phyloP scores from a whole-genome alignment of 163 green algal genomes.

The Chloromonas sp. region DNA sequence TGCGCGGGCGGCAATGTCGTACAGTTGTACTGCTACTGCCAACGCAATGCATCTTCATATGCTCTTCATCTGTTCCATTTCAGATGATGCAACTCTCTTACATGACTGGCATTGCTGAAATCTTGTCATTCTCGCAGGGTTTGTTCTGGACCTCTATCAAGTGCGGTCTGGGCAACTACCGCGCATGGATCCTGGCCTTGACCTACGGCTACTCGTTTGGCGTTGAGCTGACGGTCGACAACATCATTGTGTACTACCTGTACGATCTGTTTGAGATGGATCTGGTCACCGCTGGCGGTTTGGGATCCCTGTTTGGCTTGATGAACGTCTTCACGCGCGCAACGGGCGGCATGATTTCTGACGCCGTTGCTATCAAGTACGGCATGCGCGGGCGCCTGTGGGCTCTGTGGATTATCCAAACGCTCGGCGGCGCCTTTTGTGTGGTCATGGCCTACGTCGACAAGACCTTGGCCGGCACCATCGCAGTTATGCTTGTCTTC shows the following conservation, averaged over 20 bases:
- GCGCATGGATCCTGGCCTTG: slow-evolving; percentile 58
- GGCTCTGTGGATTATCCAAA: slow-evolving; percentile 17
- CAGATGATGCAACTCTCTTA: not conserved
- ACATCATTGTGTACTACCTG: slow-evolving; percentile 86
- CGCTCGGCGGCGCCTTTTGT: slow-evolving; percentile 60
- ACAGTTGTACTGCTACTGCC: not conserved
- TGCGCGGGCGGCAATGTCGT: slow-evolving; percentile 23
- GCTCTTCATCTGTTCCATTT: not conserved
- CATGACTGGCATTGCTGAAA: not conserved
- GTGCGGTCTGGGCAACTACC: slow-evolving; percentile 35
- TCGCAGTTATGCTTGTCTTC: slow-evolving; percentile 75
- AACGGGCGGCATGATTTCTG: slow-evolving; percentile 71
- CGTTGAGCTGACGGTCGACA: slow-evolving; percentile 93
- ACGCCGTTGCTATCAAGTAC: slow-evolving; percentile 20
- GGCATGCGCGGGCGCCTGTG: slow-evolving; percentile 85
- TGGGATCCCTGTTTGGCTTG: slow-evolving; percentile 71
- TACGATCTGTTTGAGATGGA: slow-evolving; percentile 82
- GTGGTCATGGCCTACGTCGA: slow-evolving; percentile 49
- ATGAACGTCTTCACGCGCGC: slow-evolving; percentile 88
- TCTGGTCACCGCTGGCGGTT: slow-evolving; percentile 59
- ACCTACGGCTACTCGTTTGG: slow-evolving; percentile 85
- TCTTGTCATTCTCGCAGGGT: not conserved
- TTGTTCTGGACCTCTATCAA: not conserved
- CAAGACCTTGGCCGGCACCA: slow-evolving; percentile 48
- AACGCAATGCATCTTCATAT: not conserved